phyloP scores from a whole-genome alignment of 208 protist species.

The Wallacemonas rigidus region DNA sequence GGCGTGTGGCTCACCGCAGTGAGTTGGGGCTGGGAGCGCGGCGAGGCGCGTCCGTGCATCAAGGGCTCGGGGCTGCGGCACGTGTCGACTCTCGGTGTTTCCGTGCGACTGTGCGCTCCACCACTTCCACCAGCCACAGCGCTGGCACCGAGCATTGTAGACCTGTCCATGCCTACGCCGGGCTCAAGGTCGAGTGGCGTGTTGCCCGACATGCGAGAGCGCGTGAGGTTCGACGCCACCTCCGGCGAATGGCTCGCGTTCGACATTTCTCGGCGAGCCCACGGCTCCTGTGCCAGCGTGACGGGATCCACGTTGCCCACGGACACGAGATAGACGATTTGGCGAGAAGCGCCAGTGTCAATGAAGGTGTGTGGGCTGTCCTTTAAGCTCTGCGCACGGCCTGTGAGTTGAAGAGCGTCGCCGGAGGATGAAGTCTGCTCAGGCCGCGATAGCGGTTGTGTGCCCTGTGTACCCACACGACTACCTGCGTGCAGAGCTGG shows the following conservation, averaged over 20 bases:
- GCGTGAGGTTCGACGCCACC: not conserved
- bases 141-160: not conserved
- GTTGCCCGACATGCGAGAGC: constrained; percentile 8
- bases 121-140: not conserved
- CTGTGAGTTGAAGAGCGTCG: too few species aligned
- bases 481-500: too few species aligned
- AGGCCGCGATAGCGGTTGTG: too few species aligned
- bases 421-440: too few species aligned
- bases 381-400: too few species aligned
- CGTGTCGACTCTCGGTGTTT: not conserved
- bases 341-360: not conserved
- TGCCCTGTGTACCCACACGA: too few species aligned
- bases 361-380: too few species aligned
- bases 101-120: not conserved
- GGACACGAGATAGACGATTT: not conserved
- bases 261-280: not conserved
- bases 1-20: not conserved
- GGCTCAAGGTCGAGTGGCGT: constrained; percentile 7
- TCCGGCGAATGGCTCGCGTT: not conserved
- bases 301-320: not conserved
- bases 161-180: not conserved
- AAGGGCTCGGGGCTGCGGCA: not conserved
- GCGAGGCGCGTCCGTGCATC: not conserved
- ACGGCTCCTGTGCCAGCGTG: not conserved
- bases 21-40: not conserved